Evolutionary conservation across 1,139 yeast species (phyloP), one percentile per base, ranked within the genome.

Genomic region (Pichia sp.): DNA sequence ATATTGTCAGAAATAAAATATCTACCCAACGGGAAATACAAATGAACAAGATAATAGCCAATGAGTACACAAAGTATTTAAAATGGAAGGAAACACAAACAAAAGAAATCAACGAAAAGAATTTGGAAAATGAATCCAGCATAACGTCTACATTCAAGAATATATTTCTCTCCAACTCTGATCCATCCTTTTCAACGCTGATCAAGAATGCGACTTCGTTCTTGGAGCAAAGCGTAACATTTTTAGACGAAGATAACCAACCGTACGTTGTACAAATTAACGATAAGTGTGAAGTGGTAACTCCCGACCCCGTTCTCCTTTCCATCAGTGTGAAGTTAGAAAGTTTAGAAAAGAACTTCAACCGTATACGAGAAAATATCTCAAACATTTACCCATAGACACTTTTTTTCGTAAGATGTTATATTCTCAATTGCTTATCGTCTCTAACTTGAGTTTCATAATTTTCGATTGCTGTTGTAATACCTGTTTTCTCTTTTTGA

Each of bases 241-340:
- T 52, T 42, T 42, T 52, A 4, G 62, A 60, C 42, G 58, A 58
- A 38, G 49, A 52, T 6, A 52, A 52, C 5, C 37, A 49, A 7
- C 58, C 64, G 3, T 43, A 42, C 29, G 64, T 60, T 11, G 64
- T 60, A 2, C 56, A 56, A 5, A 51, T 60, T 2, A 46, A 44
- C 31, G 62, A 60, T 28, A 51, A 53, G 5, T 57, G 61, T 42
- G 62, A 59, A 40, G 59, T 61, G 27, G 52, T 61, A 27, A 60
- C 64, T 6, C 54, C 61, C n/a, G 65, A 61, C 43, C 65, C 65
- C 2, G 53, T 61, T n/a, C 46, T 61, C 28, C 44, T 61, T 9
- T 55, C 62, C 0, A 53, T 60, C 11, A 56, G 62, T 41, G 53
- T 58, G 32, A 61, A 61, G 39, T 47, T 61, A 36, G 63, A 58